phyloP scores from a whole-genome alignment of 108 stramenopile genomes.

The Bacterosira constricta region DNA sequence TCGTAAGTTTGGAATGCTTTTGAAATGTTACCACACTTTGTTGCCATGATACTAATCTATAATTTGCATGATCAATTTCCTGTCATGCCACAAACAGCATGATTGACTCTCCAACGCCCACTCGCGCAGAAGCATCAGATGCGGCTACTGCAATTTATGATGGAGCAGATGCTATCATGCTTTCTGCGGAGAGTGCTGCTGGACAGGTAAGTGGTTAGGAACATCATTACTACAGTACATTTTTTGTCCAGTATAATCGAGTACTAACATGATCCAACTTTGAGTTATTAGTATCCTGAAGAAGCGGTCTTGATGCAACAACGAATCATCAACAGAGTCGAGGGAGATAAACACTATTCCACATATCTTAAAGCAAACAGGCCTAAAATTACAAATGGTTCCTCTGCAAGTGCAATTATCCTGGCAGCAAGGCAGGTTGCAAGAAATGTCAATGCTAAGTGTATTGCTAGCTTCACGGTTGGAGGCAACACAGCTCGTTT shows the following conservation, averaged over 20 bases:
- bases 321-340: conserved; percentile 92
- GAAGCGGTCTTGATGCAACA: conserved; percentile 95
- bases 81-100: no score
- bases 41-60: no score
- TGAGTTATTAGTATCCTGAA: conserved; percentile 74
- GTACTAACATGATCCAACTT: conserved; percentile 13
- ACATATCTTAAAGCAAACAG: conserved; percentile 48
- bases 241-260: not conserved
- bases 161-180: conserved; percentile 97
- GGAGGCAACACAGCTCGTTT: conserved; percentile 85
- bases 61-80: no score
- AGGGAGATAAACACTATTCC: conserved; percentile 83
- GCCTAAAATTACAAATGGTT: conserved; percentile 57
- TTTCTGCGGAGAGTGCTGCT: conserved; percentile 92
- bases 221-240: not conserved
- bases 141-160: conserved; percentile 97
- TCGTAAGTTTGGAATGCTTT: conserved; percentile 48
- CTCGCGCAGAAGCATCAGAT: conserved; percentile 94
- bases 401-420: conserved; percentile 93
- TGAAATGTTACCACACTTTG: not conserved
- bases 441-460: conserved; percentile 81
- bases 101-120: conserved; percentile 93
- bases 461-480: conserved; percentile 89
- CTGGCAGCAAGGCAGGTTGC: conserved; percentile 77
- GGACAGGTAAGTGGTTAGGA: conserved; percentile 52